Evolutionary conservation across 768 basidiomycete genomes (phyloP).

Genomic region (Leccinum rimulosum): DNA sequence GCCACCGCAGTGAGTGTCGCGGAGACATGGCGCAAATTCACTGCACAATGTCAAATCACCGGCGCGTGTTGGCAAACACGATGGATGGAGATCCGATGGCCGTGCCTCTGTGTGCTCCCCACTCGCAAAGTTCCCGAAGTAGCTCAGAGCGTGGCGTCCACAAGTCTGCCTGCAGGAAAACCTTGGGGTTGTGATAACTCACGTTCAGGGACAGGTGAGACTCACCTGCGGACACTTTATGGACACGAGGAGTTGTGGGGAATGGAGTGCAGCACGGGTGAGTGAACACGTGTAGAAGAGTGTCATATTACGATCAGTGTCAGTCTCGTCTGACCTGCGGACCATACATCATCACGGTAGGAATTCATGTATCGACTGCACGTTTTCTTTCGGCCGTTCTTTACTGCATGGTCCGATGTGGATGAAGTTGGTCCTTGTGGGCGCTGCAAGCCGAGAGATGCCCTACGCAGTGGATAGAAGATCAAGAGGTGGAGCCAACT

Average conservation of each 20-base stretch:
- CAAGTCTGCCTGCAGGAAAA: slow-evolving; percentile 27
- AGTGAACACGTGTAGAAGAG: slow-evolving; percentile 22
- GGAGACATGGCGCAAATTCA: slow-evolving; percentile 4
- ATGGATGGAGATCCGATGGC: slow-evolving; percentile 23
- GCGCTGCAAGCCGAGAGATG: background rate
- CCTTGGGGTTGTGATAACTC: slow-evolving; percentile 8
- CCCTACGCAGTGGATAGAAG: slow-evolving; percentile 3
- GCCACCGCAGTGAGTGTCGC: background rate
- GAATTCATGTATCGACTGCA: background rate
- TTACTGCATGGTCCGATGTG: background rate
- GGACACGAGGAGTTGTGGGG: slow-evolving; percentile 18
- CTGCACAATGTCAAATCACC: slow-evolving; percentile 16
- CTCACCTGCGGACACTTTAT: background rate
- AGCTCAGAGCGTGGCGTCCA: slow-evolving; percentile 17
- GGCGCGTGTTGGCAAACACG: slow-evolving; percentile 16
- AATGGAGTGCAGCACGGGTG: slow-evolving; percentile 6
- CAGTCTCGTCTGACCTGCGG: slow-evolving; percentile 6
- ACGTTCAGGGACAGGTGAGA: slow-evolving; percentile 15
- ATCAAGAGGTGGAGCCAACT: slow-evolving; percentile 1
- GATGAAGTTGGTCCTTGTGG: slow-evolving; percentile 1
- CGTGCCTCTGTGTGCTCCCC: slow-evolving; percentile 12
- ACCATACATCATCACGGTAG: slow-evolving; percentile 1
- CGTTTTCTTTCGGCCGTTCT: background rate
- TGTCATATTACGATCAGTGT: background rate
- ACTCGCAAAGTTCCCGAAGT: slow-evolving; percentile 5